Evolutionary conservation across 495 filamentous ascomycete genomes (phyloP).

Genomic region (Amphirosellinia nigrospora): DNA sequence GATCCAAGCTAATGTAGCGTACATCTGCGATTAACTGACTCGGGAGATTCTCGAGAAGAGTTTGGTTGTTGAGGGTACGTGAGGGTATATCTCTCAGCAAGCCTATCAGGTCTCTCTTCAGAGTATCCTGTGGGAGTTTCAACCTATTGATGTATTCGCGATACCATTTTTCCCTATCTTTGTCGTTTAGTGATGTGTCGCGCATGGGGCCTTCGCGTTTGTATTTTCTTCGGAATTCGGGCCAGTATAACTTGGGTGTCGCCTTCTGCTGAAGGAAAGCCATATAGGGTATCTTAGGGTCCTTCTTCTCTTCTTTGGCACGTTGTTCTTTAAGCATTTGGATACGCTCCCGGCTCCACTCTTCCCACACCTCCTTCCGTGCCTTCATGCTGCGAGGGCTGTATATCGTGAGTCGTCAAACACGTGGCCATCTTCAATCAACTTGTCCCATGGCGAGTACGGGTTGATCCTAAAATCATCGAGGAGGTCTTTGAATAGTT

Average conservation of each 20-base stretch:
- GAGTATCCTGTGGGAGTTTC: slow-evolving; percentile 73
- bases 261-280: slow-evolving; percentile 80
- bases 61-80: slow-evolving; percentile 68
- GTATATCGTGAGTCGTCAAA: slow-evolving; percentile 88
- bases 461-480: slow-evolving; percentile 83
- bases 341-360: slow-evolving; percentile 79
- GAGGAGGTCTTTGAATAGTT: slow-evolving; percentile 84
- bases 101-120: slow-evolving; percentile 80
- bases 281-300: slow-evolving; percentile 85
- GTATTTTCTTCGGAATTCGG: slow-evolving; percentile 92
- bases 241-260: slow-evolving; percentile 92
- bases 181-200: slow-evolving; percentile 75
- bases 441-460: slow-evolving; percentile 88
- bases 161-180: slow-evolving; percentile 89
- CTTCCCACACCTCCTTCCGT: slow-evolving; percentile 79
- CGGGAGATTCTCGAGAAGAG: slow-evolving; percentile 69
- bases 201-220: slow-evolving; percentile 83
- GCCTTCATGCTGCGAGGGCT: slow-evolving; percentile 78
- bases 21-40: slow-evolving; percentile 72
- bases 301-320: slow-evolving; percentile 78
- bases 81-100: slow-evolving; percentile 74
- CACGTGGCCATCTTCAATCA: slow-evolving; percentile 81
- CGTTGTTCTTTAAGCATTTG: slow-evolving; percentile 72
- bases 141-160: slow-evolving; percentile 82
- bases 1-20: slow-evolving; percentile 79